Conservation (phyloP, 2,329 filamentous ascomycete genomes). For the Tolypocladium cylindrosporum region DNA sequence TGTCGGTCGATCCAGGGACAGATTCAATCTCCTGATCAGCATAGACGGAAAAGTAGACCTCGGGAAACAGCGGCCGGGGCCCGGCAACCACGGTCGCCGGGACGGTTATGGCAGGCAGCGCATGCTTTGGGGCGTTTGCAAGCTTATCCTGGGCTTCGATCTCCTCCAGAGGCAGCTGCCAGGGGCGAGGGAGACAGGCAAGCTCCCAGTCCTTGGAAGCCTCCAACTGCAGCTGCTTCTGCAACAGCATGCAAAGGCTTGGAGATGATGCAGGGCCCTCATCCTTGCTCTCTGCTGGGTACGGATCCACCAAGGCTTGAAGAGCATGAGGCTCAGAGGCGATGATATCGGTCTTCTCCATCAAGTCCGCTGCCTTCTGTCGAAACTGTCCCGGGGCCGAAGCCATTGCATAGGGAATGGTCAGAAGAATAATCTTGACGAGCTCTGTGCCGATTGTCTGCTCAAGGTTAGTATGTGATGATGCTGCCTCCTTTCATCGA, state of each 20-base stretch:
- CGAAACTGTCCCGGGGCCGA: conserved; percentile 60
- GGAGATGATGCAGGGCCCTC: conserved; percentile 52
- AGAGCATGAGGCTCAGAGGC: conserved; percentile 79
- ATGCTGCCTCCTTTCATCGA: neutral
- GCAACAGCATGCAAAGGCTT: conserved; percentile 71
- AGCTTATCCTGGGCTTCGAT: conserved; percentile 50
- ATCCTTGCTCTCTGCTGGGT: conserved; percentile 53
- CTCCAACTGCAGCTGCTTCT: conserved; percentile 76
- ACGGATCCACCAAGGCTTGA: conserved; percentile 80
- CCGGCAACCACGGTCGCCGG: conserved; percentile 69
- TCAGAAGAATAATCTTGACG: conserved; percentile 92
- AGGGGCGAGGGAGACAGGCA: conserved; percentile 56
- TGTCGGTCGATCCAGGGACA: conserved; percentile 65
- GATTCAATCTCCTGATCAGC: conserved; percentile 78
- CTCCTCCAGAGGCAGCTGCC: conserved; percentile 53
- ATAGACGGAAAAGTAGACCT: conserved; percentile 91
- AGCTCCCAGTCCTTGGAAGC: conserved; percentile 66
- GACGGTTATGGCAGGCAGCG: conserved; percentile 65
- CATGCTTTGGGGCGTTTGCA: conserved; percentile 57
- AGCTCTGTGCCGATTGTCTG: conserved; percentile 70
- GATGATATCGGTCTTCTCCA: conserved; percentile 93
- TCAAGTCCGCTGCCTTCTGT: conserved; percentile 64
- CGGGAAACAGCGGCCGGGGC: conserved; percentile 71
- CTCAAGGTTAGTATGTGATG: neutral
- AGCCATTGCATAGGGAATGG: conserved; percentile 81